Evolutionary conservation across 441 rosid genomes (phyloP).

Genomic region (Eutrema salsugineum): DNA sequence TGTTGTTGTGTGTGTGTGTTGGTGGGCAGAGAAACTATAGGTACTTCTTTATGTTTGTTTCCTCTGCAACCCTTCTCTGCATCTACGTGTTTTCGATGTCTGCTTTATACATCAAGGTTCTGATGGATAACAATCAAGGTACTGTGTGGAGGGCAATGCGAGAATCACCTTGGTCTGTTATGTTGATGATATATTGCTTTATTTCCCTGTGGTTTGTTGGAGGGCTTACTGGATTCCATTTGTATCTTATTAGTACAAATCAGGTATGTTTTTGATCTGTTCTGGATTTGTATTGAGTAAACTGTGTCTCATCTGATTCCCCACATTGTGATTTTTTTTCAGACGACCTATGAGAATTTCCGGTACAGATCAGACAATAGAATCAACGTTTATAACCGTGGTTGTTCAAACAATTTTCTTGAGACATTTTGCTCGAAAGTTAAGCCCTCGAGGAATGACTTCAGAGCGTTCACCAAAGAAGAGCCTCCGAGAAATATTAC

Average conservation of each 20-base stretch:
- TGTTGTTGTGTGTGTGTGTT: neutral
- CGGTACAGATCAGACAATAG: conserved; percentile 81
- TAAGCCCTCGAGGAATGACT: conserved; percentile 76
- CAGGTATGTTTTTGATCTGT: conserved; percentile 51
- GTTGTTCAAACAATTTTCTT: conserved; percentile 60
- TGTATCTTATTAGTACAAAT: conserved; percentile 83
- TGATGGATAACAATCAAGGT: conserved; percentile 66
- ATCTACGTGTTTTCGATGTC: conserved; percentile 84
- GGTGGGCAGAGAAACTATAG: conserved; percentile 91
- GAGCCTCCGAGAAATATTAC: conserved; percentile 50
- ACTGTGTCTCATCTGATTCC: neutral
- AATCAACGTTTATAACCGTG: conserved; percentile 60
- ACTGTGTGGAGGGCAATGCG: conserved; percentile 91
- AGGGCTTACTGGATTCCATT: conserved; percentile 93
- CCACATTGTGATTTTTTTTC: conserved; percentile 22
- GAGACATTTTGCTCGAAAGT: conserved; percentile 72
- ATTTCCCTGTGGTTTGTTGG: conserved; percentile 94
- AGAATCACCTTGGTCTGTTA: conserved; percentile 80
- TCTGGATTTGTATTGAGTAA: neutral
- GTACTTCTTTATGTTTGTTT: conserved; percentile 93
- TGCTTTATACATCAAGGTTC: conserved; percentile 73
- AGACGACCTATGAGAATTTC: conserved; percentile 95
- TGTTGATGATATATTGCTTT: conserved; percentile 84
- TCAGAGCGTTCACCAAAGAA: conserved; percentile 63
- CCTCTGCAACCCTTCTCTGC: conserved; percentile 86